Percentiles rank a stretch among this genome's conserved stretches.
These are phyloP conservation scores for Debaryomyces nepalensis DNA, from an alignment of 1,139 yeast genomes.

Conservation along the genomic window DNA sequence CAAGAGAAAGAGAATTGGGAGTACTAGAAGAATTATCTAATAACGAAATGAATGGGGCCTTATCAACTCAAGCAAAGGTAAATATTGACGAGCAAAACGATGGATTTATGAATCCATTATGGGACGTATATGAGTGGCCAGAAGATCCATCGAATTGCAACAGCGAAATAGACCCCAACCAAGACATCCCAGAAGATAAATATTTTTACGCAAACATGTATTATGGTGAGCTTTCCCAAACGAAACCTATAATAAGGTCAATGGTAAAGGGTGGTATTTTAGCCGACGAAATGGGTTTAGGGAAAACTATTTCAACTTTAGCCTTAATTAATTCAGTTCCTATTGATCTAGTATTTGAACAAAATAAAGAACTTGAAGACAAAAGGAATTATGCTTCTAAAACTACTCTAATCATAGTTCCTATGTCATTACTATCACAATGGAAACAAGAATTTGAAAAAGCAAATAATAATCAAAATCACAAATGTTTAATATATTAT, in stretches of 20 bases:
- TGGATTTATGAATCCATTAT: conserved; percentile 80
- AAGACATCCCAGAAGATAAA: conserved; percentile 19
- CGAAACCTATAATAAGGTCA: conserved; percentile 65
- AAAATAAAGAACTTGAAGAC: conserved; percentile 14
- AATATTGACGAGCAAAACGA: conserved; percentile 37
- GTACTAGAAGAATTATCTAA: conserved; percentile 37
- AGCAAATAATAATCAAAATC: conserved; percentile 52
- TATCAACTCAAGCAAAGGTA: conserved; percentile 36
- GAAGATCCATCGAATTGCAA: conserved; percentile 37
- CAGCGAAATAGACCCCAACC: conserved; percentile 18
- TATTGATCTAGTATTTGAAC: conserved; percentile 35
- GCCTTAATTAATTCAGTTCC: conserved; percentile 73
- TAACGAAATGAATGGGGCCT: conserved; percentile 17
- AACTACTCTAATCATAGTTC: conserved; percentile 83
- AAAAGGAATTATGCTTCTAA: conserved; percentile 58
- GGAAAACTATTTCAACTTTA: conserved; percentile 86
- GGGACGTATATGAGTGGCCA: conserved; percentile 86
- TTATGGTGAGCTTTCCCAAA: conserved; percentile 76
- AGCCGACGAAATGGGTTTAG: conserved; percentile 98
- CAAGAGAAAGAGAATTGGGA: conserved; percentile 59
- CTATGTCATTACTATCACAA: conserved; percentile 87
- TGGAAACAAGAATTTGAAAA: conserved; percentile 85
- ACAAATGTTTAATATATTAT: conserved; percentile 65
- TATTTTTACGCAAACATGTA: conserved; percentile 80
- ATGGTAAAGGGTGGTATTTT: conserved; percentile 80